phyloP scores from a whole-genome alignment of 2,329 filamentous ascomycete genomes.

The Monosporascus sp. region DNA sequence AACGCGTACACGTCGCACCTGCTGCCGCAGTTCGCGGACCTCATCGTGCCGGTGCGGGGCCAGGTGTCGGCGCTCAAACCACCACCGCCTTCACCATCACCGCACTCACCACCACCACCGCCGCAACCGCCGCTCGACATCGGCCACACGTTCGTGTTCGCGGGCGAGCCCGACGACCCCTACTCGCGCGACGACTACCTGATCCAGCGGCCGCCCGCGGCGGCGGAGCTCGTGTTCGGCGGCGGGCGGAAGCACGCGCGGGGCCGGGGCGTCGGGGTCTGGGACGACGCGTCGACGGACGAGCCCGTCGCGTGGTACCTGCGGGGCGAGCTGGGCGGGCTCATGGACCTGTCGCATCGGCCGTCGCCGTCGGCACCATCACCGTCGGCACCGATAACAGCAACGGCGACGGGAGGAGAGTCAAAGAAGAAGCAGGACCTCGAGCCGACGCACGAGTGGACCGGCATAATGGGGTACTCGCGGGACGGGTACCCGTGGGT shows the following conservation, averaged over 20 bases:
- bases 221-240: slow-evolving; percentile 62
- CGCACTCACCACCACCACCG: background rate
- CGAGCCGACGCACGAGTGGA: slow-evolving; percentile 60
- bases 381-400: background rate
- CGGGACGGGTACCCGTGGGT: slow-evolving; percentile 66
- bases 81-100: slow-evolving; percentile 29
- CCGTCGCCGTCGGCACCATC: slow-evolving; percentile 1
- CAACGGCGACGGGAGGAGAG: slow-evolving; percentile 1
- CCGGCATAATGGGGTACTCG: slow-evolving; percentile 74
- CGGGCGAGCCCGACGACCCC: slow-evolving; percentile 30
- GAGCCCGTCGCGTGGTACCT: slow-evolving; percentile 50
- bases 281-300: slow-evolving; percentile 55
- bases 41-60: slow-evolving; percentile 73
- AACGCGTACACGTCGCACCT: slow-evolving; percentile 81
- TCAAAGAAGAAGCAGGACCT: slow-evolving; percentile 35
- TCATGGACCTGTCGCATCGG: slow-evolving; percentile 34
- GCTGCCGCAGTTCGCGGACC: slow-evolving; percentile 59
- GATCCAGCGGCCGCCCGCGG: slow-evolving; percentile 57
- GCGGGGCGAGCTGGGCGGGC: slow-evolving; percentile 34
- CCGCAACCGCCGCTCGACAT: slow-evolving; percentile 32
- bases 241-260: slow-evolving; percentile 57
- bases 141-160: slow-evolving; percentile 58
- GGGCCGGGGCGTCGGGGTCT: slow-evolving; percentile 49
- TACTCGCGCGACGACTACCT: slow-evolving; percentile 62
- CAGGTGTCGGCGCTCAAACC: slow-evolving; percentile 64